These are phyloP conservation scores for Metschnikowia lachancei DNA, from an alignment of 805 yeast species.

Conservation along the genomic window DNA sequence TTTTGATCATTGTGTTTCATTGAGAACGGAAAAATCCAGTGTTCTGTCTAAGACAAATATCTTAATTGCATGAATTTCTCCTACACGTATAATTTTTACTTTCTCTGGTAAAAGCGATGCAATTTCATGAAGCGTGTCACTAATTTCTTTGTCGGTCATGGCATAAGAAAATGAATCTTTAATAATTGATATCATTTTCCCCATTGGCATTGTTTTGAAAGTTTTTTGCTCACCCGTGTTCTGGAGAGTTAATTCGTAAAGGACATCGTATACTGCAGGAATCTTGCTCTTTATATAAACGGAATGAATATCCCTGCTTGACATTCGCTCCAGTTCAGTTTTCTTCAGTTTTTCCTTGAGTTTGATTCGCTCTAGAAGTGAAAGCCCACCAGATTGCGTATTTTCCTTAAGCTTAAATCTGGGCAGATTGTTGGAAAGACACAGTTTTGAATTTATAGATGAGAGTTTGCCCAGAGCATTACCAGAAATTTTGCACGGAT, in stretches of 20 bases:
- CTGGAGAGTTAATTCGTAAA: conserved; percentile 26
- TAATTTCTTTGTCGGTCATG: conserved; percentile 29
- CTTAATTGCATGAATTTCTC: conserved; percentile 27
- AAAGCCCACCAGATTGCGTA: conserved; percentile 24
- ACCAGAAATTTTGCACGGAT: background rate
- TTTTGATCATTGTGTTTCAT: conserved; percentile 1
- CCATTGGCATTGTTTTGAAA: conserved; percentile 22
- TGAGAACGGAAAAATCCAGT: conserved; percentile 25
- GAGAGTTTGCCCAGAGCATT: background rate
- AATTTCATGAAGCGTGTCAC: conserved; percentile 27
- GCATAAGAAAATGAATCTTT: conserved; percentile 35
- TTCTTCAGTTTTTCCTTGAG: conserved; percentile 30
- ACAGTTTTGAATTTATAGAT: conserved; percentile 1
- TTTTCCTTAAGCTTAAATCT: conserved; percentile 33
- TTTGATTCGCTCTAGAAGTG: conserved; percentile 41
- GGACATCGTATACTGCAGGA: conserved; percentile 32
- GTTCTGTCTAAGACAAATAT: conserved; percentile 27
- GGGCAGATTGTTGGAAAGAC: conserved; percentile 33
- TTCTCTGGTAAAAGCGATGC: conserved; percentile 20
- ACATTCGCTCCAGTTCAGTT: conserved; percentile 7
- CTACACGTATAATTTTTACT: conserved; percentile 24
- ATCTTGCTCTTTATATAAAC: conserved; percentile 28
- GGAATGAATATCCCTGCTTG: conserved; percentile 25
- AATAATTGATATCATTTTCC: conserved; percentile 28
- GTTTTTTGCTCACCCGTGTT: background rate